Evolutionary conservation across 441 rosid species (phyloP), one percentile per base, ranked within the genome.

Genomic region (Gossypium gossypioides): DNA sequence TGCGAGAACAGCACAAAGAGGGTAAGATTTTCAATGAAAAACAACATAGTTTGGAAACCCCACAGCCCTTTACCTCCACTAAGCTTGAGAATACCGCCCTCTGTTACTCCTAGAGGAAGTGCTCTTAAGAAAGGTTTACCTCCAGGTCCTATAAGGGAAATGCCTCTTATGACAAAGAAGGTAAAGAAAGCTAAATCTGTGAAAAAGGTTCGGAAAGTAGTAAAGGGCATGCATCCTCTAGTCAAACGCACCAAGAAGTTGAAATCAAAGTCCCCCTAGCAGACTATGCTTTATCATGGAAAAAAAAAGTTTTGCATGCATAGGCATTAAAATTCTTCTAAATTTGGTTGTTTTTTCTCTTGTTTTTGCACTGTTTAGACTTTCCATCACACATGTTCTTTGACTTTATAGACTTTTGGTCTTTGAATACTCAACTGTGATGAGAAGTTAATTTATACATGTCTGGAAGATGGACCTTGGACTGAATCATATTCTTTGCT

Each of bases 41-140:
- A 81, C 84, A 93, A 91, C 82, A 71, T 93, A 82, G 96, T 93
- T 85, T 93, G 98, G 98, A 93, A 90, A 74, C 96, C 98, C 9
- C 94, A 91, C 54, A 89, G 83, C 76, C 98, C 98, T 55, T 73
- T 94, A 56, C 98, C 97, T 68, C 98, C 97, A 10, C 88, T 91
- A 62, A 85, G 85, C 74, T 72, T 91, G 84, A 89, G 98, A 83
- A 75, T 92, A 76, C 98, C 98, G 0, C 97, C 98, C 0, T 89
- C 98, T 70, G 90, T 86, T 66, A 90, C 93, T 12, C 98, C 98
- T 7, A 83, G 98, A 79, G 98, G 98, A 78, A 93, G 98, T 85
- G 98, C 98, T 19, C 91, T 93, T 18, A 93, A 93, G 86, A 76
- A 88, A 80, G 98, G 98, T 18, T 22, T 73, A 89, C 84, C 92